phyloP scores from a whole-genome alignment of 495 filamentous ascomycete species.

The Aspergillus leporis region DNA sequence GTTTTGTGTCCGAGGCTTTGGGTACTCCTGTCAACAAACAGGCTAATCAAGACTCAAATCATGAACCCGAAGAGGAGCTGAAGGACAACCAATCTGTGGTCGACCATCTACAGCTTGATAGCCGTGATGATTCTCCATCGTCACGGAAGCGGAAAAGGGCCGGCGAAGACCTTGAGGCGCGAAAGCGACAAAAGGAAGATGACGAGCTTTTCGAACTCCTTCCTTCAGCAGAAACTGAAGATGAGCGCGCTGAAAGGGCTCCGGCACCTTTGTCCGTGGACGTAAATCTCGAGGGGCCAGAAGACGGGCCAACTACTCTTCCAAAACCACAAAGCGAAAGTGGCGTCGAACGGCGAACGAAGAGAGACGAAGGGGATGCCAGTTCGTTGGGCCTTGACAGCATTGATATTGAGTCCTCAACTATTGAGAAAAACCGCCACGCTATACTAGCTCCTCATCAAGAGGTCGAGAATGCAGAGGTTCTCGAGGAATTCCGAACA shows the following conservation, averaged over 20 bases:
- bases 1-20: constrained; percentile 37
- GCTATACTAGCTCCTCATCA: not conserved
- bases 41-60: not conserved
- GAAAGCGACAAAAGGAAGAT: constrained; percentile 75
- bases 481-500: constrained; percentile 36
- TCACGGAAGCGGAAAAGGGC: constrained; percentile 73
- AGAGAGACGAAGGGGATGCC: not conserved
- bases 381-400: not conserved
- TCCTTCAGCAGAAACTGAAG: constrained; percentile 7
- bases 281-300: constrained; percentile 5
- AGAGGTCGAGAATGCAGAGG: constrained; percentile 11
- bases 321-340: not conserved
- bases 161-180: constrained; percentile 56
- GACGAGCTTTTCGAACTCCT: constrained; percentile 70
- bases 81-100: constrained; percentile 5
- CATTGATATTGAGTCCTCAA: constrained; percentile 4
- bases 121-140: constrained; percentile 35
- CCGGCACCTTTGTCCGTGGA: constrained; percentile 1
- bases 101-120: constrained; percentile 12
- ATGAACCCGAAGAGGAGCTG: constrained; percentile 10
- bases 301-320: not conserved
- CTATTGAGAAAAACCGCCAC: constrained; percentile 1
- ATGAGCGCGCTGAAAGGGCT: constrained; percentile 11
- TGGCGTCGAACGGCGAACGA: not conserved
- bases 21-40: constrained; percentile 13